Conservation (phyloP, 1,284 basidiomycete genomes). For the Melampsora larici-populina region DNA sequence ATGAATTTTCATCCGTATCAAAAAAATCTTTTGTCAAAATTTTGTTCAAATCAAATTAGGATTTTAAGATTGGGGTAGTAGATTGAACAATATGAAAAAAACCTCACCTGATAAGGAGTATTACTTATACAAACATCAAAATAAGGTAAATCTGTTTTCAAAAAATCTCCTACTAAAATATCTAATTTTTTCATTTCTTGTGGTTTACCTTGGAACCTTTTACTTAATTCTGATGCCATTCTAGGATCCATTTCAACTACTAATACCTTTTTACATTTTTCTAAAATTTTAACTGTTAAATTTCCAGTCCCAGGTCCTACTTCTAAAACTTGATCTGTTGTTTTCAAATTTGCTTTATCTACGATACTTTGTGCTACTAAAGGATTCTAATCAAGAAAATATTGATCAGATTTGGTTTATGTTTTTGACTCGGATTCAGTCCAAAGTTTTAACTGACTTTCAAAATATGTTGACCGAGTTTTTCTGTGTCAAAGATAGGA, state of each 20-base stretch:
- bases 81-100: slow-evolving; percentile 40
- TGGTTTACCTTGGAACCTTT: slow-evolving; percentile 74
- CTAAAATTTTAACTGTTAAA: slow-evolving; percentile 86
- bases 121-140: slow-evolving; percentile 99
- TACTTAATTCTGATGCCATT: slow-evolving; percentile 96
- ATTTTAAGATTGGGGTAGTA: background rate
- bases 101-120: slow-evolving; percentile 80
- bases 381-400: slow-evolving; percentile 22
- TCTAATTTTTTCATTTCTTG: slow-evolving; percentile 65
- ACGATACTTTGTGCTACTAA: slow-evolving; percentile 48
- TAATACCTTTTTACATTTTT: slow-evolving; percentile 83
- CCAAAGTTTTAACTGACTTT: slow-evolving; percentile 85
- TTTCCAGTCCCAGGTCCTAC: slow-evolving; percentile 99
- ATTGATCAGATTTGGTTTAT: background rate
- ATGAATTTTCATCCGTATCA: background rate
- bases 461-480: slow-evolving; percentile 94
- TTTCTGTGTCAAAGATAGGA: slow-evolving; percentile 56
- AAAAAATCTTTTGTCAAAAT: background rate
- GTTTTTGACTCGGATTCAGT: slow-evolving; percentile 55
- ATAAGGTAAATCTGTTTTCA: slow-evolving; percentile 92
- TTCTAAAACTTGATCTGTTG: slow-evolving; percentile 93
- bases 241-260: slow-evolving; percentile 98
- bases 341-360: slow-evolving; percentile 79
- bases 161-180: slow-evolving; percentile 92
- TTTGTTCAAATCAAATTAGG: background rate